Evolutionary conservation across 306 rosid species (phyloP).

Genomic region (Sophora flavescens): DNA sequence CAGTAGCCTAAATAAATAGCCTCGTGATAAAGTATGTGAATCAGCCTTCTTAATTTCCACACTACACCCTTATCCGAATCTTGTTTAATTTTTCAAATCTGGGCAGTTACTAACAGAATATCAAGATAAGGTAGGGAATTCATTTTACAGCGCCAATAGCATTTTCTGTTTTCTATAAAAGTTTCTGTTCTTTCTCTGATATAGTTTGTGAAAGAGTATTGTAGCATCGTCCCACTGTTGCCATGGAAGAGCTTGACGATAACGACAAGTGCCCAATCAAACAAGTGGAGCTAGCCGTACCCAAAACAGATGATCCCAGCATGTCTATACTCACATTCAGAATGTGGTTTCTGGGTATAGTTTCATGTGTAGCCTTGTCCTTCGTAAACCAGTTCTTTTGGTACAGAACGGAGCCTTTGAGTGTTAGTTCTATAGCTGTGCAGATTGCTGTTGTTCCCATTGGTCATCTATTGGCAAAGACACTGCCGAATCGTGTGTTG

Average conservation of each 20-base stretch:
- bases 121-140: too few species aligned
- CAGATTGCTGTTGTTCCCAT: conserved; percentile 95
- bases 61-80: too few species aligned
- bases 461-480: conserved; percentile 81
- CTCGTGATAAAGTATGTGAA: too few species aligned
- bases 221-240: conserved; percentile 11
- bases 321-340: conserved; percentile 76
- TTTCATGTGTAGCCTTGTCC: conserved; percentile 69
- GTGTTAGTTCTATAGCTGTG: conserved; percentile 68
- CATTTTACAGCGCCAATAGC: too few species aligned
- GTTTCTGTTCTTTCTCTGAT: too few species aligned
- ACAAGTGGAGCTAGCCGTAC: conserved; percentile 81
- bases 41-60: too few species aligned
- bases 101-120: too few species aligned
- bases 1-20: too few species aligned
- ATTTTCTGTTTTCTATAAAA: too few species aligned
- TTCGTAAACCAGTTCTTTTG: conserved; percentile 92
- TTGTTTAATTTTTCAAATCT: too few species aligned
- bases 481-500: conserved; percentile 58
- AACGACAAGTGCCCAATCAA: conserved; percentile 51
- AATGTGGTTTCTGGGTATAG: conserved; percentile 84
- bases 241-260: too few species aligned
- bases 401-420: conserved; percentile 82
- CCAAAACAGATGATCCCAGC: conserved; percentile 77
- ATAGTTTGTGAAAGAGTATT: too few species aligned